A percentile compares a stretch with the other conserved stretches of the same genome.
phyloP scores from a whole-genome alignment of 306 rosid genomes.

The Hippophae rhamnoides region DNA sequence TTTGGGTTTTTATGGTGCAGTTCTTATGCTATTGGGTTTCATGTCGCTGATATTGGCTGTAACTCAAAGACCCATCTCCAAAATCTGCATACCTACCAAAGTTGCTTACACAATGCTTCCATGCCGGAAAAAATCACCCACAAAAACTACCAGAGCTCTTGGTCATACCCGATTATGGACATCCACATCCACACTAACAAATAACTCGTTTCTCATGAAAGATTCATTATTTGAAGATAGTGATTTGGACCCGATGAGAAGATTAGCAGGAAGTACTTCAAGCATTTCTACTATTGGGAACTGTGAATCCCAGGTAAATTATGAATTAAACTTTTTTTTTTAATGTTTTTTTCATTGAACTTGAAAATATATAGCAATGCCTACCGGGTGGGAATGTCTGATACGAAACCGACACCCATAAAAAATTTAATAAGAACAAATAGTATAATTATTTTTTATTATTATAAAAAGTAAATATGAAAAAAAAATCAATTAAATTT shows the following conservation, averaged over 20 bases:
- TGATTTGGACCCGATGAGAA: slow-evolving; percentile 11
- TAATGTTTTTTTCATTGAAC: too few species aligned
- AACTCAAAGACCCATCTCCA: slow-evolving; percentile 37
- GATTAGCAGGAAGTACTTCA: slow-evolving; percentile 3
- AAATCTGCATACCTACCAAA: slow-evolving; percentile 35
- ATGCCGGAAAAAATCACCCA: slow-evolving; percentile 23
- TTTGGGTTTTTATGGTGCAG: slow-evolving; percentile 16
- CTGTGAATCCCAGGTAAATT: slow-evolving; percentile 32
- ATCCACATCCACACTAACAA: too few species aligned
- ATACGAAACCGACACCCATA: too few species aligned
- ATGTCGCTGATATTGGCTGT: slow-evolving; percentile 44
- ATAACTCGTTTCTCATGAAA: neutral
- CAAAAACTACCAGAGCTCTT: slow-evolving; percentile 23
- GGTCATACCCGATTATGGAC: neutral
- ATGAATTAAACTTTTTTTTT: neutral
- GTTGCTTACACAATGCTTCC: slow-evolving; percentile 45
- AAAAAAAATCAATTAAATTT: too few species aligned
- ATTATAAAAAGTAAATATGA: too few species aligned
- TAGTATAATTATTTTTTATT: too few species aligned
- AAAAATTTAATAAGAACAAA: too few species aligned
- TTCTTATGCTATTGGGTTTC: slow-evolving; percentile 41
- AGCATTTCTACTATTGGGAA: slow-evolving; percentile 3
- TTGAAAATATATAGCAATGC: too few species aligned
- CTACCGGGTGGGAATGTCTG: too few species aligned
- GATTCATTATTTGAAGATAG: neutral